phyloP scores from a whole-genome alignment of 2,329 filamentous ascomycete genomes.

The Botrytis porri region DNA sequence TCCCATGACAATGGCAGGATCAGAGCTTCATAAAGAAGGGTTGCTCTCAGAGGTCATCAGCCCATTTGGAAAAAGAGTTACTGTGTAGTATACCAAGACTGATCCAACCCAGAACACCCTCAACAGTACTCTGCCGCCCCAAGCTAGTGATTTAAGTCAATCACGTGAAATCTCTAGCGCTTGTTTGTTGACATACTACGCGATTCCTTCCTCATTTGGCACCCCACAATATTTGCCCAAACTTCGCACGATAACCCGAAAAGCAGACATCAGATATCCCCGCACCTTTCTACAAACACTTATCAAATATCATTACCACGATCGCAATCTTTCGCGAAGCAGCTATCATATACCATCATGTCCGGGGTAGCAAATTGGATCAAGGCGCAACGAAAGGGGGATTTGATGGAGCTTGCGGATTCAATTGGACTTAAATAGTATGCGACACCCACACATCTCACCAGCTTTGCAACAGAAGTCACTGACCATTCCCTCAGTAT shows the following conservation, averaged over 20 bases:
- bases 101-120: background rate
- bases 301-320: background rate
- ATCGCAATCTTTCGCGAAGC: conserved; percentile 6
- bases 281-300: background rate
- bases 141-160: background rate
- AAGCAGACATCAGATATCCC: conserved; percentile 10
- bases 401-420: conserved; percentile 72
- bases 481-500: conserved; percentile 49
- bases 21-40: background rate
- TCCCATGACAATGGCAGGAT: conserved; percentile 9
- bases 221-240: conserved; percentile 17
- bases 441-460: conserved; percentile 39
- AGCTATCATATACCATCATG: conserved; percentile 47
- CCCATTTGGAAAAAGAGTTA: background rate
- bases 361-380: conserved; percentile 68
- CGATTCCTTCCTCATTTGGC: conserved; percentile 10
- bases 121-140: background rate
- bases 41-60: background rate
- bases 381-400: conserved; percentile 76
- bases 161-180: conserved; percentile 8
- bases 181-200: conserved; percentile 21
- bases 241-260: conserved; percentile 11
- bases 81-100: background rate
- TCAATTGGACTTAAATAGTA: conserved; percentile 71
- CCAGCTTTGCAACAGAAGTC: conserved; percentile 13